Percentiles rank a stretch among this genome's conserved stretches.
Evolutionary conservation across 108 stramenopile genomes (phyloP).

Genomic region (Nitzschia sp.): DNA sequence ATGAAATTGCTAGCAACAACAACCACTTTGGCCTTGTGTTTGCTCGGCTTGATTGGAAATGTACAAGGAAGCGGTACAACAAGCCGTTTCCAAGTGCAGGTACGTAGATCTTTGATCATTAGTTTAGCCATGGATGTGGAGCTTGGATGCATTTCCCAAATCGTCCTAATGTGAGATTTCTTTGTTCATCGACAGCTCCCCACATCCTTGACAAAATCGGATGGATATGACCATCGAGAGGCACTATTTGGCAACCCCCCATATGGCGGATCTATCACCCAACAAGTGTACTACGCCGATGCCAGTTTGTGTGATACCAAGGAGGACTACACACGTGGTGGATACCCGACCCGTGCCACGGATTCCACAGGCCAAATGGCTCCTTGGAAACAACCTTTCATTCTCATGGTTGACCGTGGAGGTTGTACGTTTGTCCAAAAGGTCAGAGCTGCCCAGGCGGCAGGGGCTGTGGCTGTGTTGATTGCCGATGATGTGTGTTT

Average conservation of each 20-base stretch:
- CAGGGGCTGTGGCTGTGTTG: conserved; percentile 88
- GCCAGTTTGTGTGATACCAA: conserved; percentile 66
- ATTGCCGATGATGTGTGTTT: conserved; percentile 91
- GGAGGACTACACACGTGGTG: conserved; percentile 47
- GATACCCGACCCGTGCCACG: conserved; percentile 56
- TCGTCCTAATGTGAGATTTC: neutral
- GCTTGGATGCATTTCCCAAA: neutral
- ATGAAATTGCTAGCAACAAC: too few species aligned
- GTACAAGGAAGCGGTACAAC: conserved; percentile 2
- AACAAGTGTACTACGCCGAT: conserved; percentile 80
- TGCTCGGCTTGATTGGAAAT: neutral
- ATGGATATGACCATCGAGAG: conserved; percentile 89
- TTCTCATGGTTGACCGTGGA: conserved; percentile 93
- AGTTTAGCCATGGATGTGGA: neutral
- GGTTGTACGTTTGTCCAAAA: conserved; percentile 85
- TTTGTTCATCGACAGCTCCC: neutral
- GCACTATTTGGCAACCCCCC: conserved; percentile 92
- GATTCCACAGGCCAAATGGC: conserved; percentile 45
- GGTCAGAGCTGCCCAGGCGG: conserved; percentile 83
- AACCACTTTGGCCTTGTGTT: too few species aligned
- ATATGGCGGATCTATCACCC: conserved; percentile 87
- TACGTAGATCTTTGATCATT: neutral
- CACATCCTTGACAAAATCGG: conserved; percentile 10
- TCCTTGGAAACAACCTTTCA: conserved; percentile 75
- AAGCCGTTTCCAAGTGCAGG: conserved; percentile 12